Evolutionary conservation across 2,329 filamentous ascomycete genomes (phyloP).

Genomic region (Didymella sp.): DNA sequence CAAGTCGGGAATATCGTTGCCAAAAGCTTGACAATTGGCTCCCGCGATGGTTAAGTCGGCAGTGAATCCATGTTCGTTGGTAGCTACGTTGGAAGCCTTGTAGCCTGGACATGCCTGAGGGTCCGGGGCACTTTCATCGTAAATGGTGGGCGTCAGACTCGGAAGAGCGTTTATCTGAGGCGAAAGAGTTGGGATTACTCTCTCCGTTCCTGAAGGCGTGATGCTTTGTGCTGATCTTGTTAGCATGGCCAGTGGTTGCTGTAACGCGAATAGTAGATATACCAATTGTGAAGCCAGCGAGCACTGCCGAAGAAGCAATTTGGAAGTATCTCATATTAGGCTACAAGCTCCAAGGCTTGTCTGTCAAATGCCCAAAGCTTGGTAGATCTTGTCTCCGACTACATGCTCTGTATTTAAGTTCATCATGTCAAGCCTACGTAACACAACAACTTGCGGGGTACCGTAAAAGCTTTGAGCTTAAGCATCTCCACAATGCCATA

Average conservation of each 20-base stretch:
- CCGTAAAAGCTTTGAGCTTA: background rate
- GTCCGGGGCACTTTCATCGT: conserved; percentile 24
- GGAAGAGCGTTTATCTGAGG: conserved; percentile 20
- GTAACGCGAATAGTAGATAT: background rate
- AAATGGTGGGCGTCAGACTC: conserved; percentile 25
- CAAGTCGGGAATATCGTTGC: conserved; percentile 60
- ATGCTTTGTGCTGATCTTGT: conserved; percentile 1
- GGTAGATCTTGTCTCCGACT: background rate
- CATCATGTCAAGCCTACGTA: background rate
- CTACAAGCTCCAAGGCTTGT: background rate
- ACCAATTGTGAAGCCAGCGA: conserved; percentile 4
- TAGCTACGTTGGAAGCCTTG: conserved; percentile 64
- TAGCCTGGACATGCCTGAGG: conserved; percentile 68
- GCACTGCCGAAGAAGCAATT: background rate
- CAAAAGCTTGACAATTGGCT: conserved; percentile 64
- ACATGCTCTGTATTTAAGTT: conserved; percentile 11
- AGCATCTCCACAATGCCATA: background rate
- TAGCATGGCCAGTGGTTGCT: background rate
- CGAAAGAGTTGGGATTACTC: conserved; percentile 13
- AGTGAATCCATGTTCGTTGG: conserved; percentile 56
- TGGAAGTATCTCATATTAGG: background rate
- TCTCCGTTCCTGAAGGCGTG: conserved; percentile 4
- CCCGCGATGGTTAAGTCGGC: conserved; percentile 73
- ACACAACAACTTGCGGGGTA: background rate
- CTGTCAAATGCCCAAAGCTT: background rate